Evolutionary conservation across 805 yeast genomes (phyloP), one percentile per base, ranked within the genome.

Genomic region (Candida khao-thaluensis): DNA sequence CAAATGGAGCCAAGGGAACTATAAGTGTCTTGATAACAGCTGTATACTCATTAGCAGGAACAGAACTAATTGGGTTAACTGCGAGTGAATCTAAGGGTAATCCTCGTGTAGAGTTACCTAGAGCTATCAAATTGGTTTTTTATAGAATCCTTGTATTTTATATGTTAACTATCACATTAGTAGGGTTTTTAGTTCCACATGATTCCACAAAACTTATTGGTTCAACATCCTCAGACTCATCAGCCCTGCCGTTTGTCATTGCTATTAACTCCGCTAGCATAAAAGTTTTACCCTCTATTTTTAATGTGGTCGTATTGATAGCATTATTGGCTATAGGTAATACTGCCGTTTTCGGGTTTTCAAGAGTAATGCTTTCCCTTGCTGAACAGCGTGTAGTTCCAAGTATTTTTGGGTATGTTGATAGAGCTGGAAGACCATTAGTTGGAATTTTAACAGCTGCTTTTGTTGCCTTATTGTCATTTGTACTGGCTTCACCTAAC

Each of bases 301-400:
- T 68, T 54, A 68, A 68, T 40, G 72, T 67, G 28, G 54, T 68
- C 14, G 70, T 68, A 11, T 53, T 68, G 30, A 57, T 67, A n/a
- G 57, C 72, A 7, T 58, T 68, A 30, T 56, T 68, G 26, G 62
- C 72, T 30, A 66, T 68, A 39, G 72, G 71, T 5, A 67, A 67
- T 47, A 65, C 72, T 3, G 69, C 72, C 7, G 70, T 68, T 11
- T 68, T 61, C 40, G 73, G 73, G 1, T 68, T 64, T 35, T 65
- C 72, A 8, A 54, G 73, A 51, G 67, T 72, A 6, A 57, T 62
- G 34, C 53, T 65, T 24, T 64, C 69, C 3, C 55, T 68, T 43
- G 58, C 70, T 2, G 67, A 66, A 49, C 70, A 65, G 42, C 68
- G 67, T 2, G 51, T 64, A 47, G 73, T 71, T 1, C 73, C 72